A percentile compares a stretch with the other conserved stretches of the same genome.
Conservation (phyloP, 2,329 filamentous ascomycete species). For the Monilinia fructigena region DNA sequence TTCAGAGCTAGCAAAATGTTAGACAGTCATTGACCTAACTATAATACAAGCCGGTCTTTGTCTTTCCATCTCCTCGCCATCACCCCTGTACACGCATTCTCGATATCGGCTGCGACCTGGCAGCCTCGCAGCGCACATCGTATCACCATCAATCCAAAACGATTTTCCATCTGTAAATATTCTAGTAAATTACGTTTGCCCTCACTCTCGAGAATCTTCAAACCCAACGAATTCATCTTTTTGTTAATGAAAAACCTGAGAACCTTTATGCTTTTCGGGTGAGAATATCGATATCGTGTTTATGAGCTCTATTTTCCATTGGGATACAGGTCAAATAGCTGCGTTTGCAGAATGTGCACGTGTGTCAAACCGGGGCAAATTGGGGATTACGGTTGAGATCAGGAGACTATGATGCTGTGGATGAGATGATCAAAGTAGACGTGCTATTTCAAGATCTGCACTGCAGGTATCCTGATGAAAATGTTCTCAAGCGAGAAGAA, state of each 20-base stretch:
- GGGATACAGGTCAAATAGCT: conserved; percentile 21
- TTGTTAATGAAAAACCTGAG: conserved; percentile 19
- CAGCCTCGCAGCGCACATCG: conserved; percentile 34
- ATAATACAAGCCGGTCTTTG: conserved; percentile 17
- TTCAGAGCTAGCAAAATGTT: conserved; percentile 26
- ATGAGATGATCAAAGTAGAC: conserved; percentile 27
- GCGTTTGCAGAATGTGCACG: conserved; percentile 23
- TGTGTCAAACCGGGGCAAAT: conserved; percentile 23
- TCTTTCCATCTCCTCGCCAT: conserved; percentile 21
- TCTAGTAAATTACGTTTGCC: conserved; percentile 22
- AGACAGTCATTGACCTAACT: conserved; percentile 14
- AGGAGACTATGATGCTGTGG: conserved; percentile 24
- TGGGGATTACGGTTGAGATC: conserved; percentile 27
- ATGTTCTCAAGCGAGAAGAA: conserved; percentile 18
- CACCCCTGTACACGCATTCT: conserved; percentile 30
- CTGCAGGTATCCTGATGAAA: conserved; percentile 13
- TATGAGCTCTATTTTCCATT: conserved; percentile 27
- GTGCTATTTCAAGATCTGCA: conserved; percentile 26
- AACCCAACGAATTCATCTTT: conserved; percentile 18
- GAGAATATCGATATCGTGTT: conserved; percentile 24
- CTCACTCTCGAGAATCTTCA: conserved; percentile 12
- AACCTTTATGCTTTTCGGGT: conserved; percentile 20
- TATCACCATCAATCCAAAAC: conserved; percentile 2
- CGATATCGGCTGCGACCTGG: conserved; percentile 42
- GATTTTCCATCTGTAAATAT: conserved; percentile 23